These are phyloP conservation scores for Aegilops sharonensis DNA, from an alignment of 176 grass and related monocot species.

Conservation along the genomic window DNA sequence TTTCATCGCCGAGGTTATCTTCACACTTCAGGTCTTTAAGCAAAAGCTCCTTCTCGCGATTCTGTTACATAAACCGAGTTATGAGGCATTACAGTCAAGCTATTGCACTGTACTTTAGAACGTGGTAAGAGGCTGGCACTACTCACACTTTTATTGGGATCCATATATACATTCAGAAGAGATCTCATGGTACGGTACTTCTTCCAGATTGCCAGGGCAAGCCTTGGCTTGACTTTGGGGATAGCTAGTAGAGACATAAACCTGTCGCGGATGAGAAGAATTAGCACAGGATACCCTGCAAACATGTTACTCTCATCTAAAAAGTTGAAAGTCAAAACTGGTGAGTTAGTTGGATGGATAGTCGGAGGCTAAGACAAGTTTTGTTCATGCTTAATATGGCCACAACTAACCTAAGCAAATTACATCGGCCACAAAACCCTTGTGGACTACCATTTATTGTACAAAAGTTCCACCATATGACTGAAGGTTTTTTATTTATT, in stretches of 20 bases:
- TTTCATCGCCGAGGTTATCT: conserved; percentile 39
- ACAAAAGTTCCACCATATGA: neutral
- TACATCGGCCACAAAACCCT: neutral
- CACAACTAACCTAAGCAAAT: neutral
- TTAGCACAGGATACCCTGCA: neutral
- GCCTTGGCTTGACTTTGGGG: conserved; percentile 53
- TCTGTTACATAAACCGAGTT: conserved; percentile 38
- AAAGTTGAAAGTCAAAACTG: neutral
- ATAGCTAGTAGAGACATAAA: conserved; percentile 84
- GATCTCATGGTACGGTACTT: conserved; percentile 78
- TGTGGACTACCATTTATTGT: neutral
- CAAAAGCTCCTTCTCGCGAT: conserved; percentile 66
- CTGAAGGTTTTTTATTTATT: neutral
- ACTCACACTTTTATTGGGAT: conserved; percentile 72
- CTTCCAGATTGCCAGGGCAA: conserved; percentile 72
- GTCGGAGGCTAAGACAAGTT: neutral
- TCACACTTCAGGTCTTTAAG: conserved; percentile 67
- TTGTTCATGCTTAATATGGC: neutral
- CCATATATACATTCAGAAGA: conserved; percentile 84
- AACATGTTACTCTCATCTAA: neutral
- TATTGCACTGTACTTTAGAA: neutral
- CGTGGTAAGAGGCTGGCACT: conserved; percentile 15
- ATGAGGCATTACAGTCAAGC: neutral
- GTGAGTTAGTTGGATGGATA: neutral
- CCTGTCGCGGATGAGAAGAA: conserved; percentile 39